A percentile compares a stretch with the other conserved stretches of the same genome.
These are phyloP conservation scores for Ustilago shanxiensis DNA, from an alignment of 1,284 basidiomycete species.

Conservation along the genomic window DNA sequence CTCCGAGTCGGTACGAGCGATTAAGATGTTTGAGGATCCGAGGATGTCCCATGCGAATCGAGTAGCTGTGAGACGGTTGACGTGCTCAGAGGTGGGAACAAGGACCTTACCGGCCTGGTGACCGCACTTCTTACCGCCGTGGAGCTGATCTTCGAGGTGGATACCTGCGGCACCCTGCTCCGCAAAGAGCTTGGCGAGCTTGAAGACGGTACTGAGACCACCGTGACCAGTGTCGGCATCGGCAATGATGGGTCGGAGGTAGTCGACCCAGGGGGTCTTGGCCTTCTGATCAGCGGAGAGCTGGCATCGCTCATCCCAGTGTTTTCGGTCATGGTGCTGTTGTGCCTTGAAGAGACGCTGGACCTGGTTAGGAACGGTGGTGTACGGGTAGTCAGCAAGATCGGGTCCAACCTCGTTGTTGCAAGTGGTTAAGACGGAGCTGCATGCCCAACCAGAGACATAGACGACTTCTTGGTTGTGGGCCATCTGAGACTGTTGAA, in stretches of 20 bases:
- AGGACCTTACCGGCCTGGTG: constrained; percentile 94
- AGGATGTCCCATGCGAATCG: constrained; percentile 90
- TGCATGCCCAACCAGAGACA: constrained; percentile 94
- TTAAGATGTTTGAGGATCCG: constrained; percentile 86
- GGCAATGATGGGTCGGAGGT: constrained; percentile 68
- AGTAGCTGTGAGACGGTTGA: constrained; percentile 83
- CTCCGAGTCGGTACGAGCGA: constrained; percentile 92
- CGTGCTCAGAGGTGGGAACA: constrained; percentile 86
- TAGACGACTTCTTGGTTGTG: constrained; percentile 93
- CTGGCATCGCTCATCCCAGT: constrained; percentile 66
- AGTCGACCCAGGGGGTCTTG: constrained; percentile 68
- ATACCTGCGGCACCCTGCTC: constrained; percentile 72
- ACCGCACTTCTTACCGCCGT: constrained; percentile 77
- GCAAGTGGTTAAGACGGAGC: constrained; percentile 79
- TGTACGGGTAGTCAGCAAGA: constrained; percentile 93
- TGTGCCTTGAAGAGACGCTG: constrained; percentile 70
- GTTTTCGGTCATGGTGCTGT: constrained; percentile 69
- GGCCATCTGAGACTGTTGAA: constrained; percentile 98
- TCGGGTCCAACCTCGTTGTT: constrained; percentile 98
- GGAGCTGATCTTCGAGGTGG: constrained; percentile 69
- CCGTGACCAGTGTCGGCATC: constrained; percentile 69
- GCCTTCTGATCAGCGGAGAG: constrained; percentile 60
- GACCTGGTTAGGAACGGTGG: constrained; percentile 84
- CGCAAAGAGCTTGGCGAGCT: constrained; percentile 69
- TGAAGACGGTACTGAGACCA: constrained; percentile 67